Conservation (phyloP, 2,329 filamentous ascomycete genomes). For the Delphinella strobiligena region DNA sequence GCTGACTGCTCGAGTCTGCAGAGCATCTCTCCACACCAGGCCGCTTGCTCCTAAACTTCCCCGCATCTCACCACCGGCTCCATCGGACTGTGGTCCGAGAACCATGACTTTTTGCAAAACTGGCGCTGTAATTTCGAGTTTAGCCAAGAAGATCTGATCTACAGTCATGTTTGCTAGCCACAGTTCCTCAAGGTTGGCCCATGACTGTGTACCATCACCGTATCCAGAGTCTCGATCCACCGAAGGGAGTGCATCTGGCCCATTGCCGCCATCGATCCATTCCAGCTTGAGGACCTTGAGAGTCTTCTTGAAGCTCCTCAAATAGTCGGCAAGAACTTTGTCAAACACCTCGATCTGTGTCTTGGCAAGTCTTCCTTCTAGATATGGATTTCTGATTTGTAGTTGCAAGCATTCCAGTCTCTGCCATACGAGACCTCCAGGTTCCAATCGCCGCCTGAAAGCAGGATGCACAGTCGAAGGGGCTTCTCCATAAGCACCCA, state of each 20-base stretch:
- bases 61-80: background rate
- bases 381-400: slow-evolving; percentile 16
- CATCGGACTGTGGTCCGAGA: background rate
- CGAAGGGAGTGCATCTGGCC: slow-evolving; percentile 17
- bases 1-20: background rate
- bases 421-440: slow-evolving; percentile 13
- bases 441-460: no score
- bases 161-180: background rate
- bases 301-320: slow-evolving; percentile 17
- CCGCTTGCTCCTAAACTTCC: no score
- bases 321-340: slow-evolving; percentile 19
- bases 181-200: slow-evolving; percentile 1
- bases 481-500: slow-evolving; percentile 14
- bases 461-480: background rate
- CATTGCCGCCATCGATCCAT: slow-evolving; percentile 17
- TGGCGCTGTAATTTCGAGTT: background rate
- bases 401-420: slow-evolving; percentile 17
- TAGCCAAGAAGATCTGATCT: background rate
- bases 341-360: slow-evolving; percentile 17
- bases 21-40: background rate
- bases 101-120: background rate
- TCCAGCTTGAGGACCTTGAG: slow-evolving; percentile 17
- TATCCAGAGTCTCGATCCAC: background rate
- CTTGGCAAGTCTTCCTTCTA: slow-evolving; percentile 9
- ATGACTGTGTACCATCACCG: background rate